Evolutionary conservation across 495 filamentous ascomycete genomes (phyloP).

Genomic region (Penicillium psychrofluorescens): DNA sequence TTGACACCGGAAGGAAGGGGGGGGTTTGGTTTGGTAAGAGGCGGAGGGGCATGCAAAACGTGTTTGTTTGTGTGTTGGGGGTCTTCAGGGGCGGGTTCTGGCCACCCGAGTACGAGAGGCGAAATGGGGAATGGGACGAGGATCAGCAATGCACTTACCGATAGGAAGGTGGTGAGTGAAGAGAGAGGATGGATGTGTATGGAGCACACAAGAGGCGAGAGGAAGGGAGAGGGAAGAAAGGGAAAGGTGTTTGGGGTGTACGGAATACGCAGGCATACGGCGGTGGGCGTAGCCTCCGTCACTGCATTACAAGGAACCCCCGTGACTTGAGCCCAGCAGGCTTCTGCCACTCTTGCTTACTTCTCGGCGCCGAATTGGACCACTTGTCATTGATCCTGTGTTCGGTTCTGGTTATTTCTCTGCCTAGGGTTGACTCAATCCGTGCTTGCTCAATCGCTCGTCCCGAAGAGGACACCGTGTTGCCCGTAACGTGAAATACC

Average conservation of each 20-base stretch:
- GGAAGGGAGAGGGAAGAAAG: constrained; percentile 7
- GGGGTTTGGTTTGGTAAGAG: no score
- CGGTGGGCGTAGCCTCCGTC: constrained; percentile 2
- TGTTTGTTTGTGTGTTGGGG: no score
- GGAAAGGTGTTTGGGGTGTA: constrained; percentile 6
- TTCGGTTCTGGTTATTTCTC: constrained; percentile 1
- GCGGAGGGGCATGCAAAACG: no score
- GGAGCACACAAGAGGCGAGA: constrained; percentile 7
- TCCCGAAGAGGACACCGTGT: constrained; percentile 41
- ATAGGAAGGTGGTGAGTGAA: neutral
- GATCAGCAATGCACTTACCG: constrained; percentile 3
- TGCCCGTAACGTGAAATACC: constrained; percentile 14
- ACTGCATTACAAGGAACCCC: no score
- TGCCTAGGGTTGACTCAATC: neutral
- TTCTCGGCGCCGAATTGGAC: no score
- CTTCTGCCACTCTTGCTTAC: no score
- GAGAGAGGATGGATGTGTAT: constrained; percentile 6
- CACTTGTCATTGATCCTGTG: no score
- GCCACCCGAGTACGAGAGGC: no score
- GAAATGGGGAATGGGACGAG: constrained; percentile 7
- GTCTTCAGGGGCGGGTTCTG: no score
- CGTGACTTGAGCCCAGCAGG: no score
- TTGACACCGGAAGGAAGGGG: no score
- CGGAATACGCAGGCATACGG: constrained; percentile 14
- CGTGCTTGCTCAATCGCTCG: neutral